Conservation (phyloP, 2,329 filamentous ascomycete genomes). For the Aspergillus ruber region DNA sequence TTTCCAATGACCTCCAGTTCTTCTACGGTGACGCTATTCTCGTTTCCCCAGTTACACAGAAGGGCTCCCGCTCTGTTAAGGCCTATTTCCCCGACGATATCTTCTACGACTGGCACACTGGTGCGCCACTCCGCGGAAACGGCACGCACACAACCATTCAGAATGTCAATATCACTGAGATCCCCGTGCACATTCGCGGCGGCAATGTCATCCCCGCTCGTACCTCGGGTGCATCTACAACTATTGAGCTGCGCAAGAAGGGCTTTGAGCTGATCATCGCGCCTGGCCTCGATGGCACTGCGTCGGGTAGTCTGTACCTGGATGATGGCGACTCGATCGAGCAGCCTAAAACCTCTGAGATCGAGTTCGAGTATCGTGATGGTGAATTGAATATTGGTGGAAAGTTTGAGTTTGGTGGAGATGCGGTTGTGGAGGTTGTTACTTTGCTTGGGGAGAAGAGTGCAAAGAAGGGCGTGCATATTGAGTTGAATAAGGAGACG, state of each 20-base stretch:
- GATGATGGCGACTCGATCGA: slow-evolving; percentile 68
- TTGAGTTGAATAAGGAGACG: slow-evolving; percentile 17
- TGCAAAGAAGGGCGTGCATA: slow-evolving; percentile 17
- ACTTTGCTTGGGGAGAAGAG: slow-evolving; percentile 26
- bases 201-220: slow-evolving; percentile 56
- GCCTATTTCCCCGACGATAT: slow-evolving; percentile 53
- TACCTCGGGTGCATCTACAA: slow-evolving; percentile 51
- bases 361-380: slow-evolving; percentile 55
- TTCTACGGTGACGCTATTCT: slow-evolving; percentile 54
- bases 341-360: slow-evolving; percentile 49
- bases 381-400: slow-evolving; percentile 34
- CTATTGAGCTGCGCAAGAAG: slow-evolving; percentile 52
- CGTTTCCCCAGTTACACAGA: slow-evolving; percentile 50
- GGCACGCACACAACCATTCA: slow-evolving; percentile 40
- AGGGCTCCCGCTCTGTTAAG: slow-evolving; percentile 47
- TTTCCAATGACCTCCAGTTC: slow-evolving; percentile 50
- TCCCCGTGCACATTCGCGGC: slow-evolving; percentile 59
- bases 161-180: slow-evolving; percentile 45
- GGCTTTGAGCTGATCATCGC: slow-evolving; percentile 68
- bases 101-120: slow-evolving; percentile 58
- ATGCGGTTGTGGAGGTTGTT: slow-evolving; percentile 27
- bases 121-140: slow-evolving; percentile 39
- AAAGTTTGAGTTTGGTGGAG: slow-evolving; percentile 19
- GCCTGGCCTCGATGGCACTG: slow-evolving; percentile 55
- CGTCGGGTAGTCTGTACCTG: slow-evolving; percentile 63